These are phyloP conservation scores for Malus orientalis DNA, from an alignment of 306 rosid species.

Conservation along the genomic window DNA sequence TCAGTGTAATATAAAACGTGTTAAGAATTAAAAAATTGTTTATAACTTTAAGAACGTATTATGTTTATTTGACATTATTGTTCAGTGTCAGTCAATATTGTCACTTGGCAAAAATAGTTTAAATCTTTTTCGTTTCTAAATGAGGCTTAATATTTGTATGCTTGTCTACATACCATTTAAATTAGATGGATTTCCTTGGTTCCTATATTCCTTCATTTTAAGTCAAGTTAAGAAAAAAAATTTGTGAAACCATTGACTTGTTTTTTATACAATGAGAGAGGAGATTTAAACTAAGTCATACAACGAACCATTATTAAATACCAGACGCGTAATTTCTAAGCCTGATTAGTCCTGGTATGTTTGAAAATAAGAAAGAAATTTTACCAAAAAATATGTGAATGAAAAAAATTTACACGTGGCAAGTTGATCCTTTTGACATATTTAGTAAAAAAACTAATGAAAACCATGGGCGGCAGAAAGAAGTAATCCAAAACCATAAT, in stretches of 20 bases:
- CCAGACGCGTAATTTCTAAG: too few species aligned
- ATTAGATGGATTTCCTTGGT: neutral
- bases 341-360: neutral
- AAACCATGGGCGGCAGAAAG: neutral
- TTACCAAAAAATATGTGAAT: neutral
- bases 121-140: neutral
- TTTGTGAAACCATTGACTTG: neutral
- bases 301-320: too few species aligned
- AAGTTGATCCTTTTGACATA: neutral
- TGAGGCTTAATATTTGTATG: neutral
- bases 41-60: too few species aligned
- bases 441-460: neutral
- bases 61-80: too few species aligned
- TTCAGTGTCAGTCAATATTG: neutral
- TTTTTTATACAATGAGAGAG: too few species aligned
- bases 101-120: accelerated
- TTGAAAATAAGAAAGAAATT: neutral
- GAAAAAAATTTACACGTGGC: neutral
- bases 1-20: too few species aligned
- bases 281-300: neutral
- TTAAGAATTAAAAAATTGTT: too few species aligned
- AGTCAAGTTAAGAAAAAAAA: neutral
- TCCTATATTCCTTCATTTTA: neutral
- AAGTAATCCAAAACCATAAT: neutral
- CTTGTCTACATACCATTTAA: neutral